phyloP scores from a whole-genome alignment of 352 stramenopile genomes.

The Phytopythium sindhum region DNA sequence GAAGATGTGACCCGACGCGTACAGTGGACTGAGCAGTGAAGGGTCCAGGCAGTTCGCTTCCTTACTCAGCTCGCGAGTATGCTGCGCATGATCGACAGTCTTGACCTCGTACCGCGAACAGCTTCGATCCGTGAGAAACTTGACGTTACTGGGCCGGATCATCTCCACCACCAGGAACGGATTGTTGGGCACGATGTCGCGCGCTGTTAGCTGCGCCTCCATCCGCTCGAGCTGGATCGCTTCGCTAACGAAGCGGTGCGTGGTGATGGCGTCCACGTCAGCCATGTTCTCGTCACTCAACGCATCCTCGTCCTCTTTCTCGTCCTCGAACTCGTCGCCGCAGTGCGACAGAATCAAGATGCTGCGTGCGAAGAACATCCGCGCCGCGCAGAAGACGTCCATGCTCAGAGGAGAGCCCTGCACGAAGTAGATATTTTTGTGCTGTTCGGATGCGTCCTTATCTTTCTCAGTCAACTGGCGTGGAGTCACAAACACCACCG shows the following conservation, averaged over 20 bases:
- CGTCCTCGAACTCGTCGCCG: slow-evolving; percentile 34
- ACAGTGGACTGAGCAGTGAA: slow-evolving; percentile 52
- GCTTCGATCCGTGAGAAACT: slow-evolving; percentile 60
- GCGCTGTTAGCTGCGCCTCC: slow-evolving; percentile 10
- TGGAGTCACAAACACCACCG: slow-evolving; percentile 59
- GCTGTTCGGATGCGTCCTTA: slow-evolving; percentile 32
- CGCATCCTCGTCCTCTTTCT: slow-evolving; percentile 24
- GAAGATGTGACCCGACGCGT: slow-evolving; percentile 61
- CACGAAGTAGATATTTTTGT: slow-evolving; percentile 65
- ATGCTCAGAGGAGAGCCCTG: slow-evolving; percentile 63
- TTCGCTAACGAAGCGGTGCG: slow-evolving; percentile 74
- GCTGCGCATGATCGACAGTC: slow-evolving; percentile 25
- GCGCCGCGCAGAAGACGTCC: slow-evolving; percentile 46
- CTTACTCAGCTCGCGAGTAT: slow-evolving; percentile 39
- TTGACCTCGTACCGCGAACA: slow-evolving; percentile 43
- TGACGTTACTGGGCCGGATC: slow-evolving; percentile 69
- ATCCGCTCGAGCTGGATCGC: slow-evolving; percentile 42
- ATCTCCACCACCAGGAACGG: slow-evolving; percentile 67
- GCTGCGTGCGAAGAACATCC: slow-evolving; percentile 52
- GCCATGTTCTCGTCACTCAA: slow-evolving; percentile 70
- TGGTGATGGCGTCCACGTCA: slow-evolving; percentile 73
- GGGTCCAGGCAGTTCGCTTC: slow-evolving; percentile 57
- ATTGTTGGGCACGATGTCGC: slow-evolving; percentile 16
- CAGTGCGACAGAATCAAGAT: slow-evolving; percentile 76
- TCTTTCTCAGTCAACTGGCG: slow-evolving; percentile 47